Base-by-base conservation (phyloP, 192 early-diverging fungal species). In the Coemansia umbellata region DNA sequence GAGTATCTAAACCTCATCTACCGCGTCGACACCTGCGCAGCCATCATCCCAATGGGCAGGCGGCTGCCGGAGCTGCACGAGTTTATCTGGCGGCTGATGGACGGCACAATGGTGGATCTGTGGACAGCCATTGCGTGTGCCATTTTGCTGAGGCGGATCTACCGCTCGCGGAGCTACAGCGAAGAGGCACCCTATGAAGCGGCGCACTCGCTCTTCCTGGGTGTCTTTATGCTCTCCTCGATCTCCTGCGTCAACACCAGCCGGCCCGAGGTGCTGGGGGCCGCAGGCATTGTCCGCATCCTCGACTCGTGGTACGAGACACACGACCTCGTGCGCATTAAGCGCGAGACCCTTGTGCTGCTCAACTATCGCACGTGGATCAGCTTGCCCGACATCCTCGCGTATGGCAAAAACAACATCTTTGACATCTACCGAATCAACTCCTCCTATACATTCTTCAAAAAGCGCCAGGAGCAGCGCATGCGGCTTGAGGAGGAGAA, bases 11-110 rank as follows among this genome's bases (percentile, higher is more conserved):
- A 33, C 10, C 26, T 73, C 24, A 42, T 60, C 6, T 54, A 48
- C 45, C 40, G 43, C 19, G 61, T 43, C 53, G 50, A 57, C 50
- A 57, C 54, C 1, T 61, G 62, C 33, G 17, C 37, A n/a, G 63
- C 54, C 0, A 23, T 61, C 5, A 35, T 73, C 7, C 50, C 69
- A 2, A 49, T 66, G 23, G 63, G 61, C 32, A 57, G 50, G 10
- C 62, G 69, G 0, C 54, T 66, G 33, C 63, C 69, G 0, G 39
- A 61, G 1, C 42, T 61, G 30, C 31, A 28, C 39, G 63, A 61
- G 31, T 73, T 73, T 61, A 73, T 73, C 22, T 73, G 69, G 69
- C 37, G 48, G 4, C 32, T 66, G 35, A 43, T 73, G 27, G 69
- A 73, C 33, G 50, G 37, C 28, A 73, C 58, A 1, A 37, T 18